Evolutionary conservation across 1,284 basidiomycete genomes (phyloP).

Genomic region (Ustilago curta): DNA sequence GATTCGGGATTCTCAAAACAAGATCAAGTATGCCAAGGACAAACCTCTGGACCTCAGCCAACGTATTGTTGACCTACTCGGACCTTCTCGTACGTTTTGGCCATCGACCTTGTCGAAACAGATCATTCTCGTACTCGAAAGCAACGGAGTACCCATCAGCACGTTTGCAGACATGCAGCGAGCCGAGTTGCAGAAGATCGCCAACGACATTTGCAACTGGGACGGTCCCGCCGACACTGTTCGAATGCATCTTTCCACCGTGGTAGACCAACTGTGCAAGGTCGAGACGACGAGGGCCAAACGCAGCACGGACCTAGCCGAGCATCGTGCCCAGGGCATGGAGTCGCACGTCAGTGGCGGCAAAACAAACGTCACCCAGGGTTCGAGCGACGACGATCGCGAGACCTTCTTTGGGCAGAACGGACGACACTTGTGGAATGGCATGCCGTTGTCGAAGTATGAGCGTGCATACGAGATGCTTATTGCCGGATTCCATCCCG

Average conservation of each 20-base stretch:
- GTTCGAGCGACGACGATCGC: conserved; percentile 26
- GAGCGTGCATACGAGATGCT: conserved; percentile 63
- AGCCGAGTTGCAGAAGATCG: conserved; percentile 23
- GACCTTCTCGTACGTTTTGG: conserved; percentile 16
- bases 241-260: conserved; percentile 21
- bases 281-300: conserved; percentile 26
- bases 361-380: not conserved
- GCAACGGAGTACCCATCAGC: conserved; percentile 33
- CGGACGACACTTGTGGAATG: conserved; percentile 44
- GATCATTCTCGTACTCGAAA: conserved; percentile 41
- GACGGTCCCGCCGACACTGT: conserved; percentile 13
- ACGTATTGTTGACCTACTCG: conserved; percentile 38
- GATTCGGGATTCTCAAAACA: conserved; percentile 61
- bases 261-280: conserved; percentile 24
- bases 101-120: conserved; percentile 52
- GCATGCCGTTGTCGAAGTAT: conserved; percentile 48
- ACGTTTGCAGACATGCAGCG: conserved; percentile 31
- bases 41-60: conserved; percentile 32
- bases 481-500: conserved; percentile 53
- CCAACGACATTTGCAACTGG: conserved; percentile 34
- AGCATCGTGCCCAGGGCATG: conserved; percentile 43
- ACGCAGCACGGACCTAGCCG: conserved; percentile 30
- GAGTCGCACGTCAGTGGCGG: not conserved
- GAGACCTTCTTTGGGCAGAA: conserved; percentile 30
- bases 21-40: conserved; percentile 41